These are phyloP conservation scores for Xylariaceae sp. DNA, from an alignment of 2,329 filamentous ascomycete genomes.

Conservation along the genomic window DNA sequence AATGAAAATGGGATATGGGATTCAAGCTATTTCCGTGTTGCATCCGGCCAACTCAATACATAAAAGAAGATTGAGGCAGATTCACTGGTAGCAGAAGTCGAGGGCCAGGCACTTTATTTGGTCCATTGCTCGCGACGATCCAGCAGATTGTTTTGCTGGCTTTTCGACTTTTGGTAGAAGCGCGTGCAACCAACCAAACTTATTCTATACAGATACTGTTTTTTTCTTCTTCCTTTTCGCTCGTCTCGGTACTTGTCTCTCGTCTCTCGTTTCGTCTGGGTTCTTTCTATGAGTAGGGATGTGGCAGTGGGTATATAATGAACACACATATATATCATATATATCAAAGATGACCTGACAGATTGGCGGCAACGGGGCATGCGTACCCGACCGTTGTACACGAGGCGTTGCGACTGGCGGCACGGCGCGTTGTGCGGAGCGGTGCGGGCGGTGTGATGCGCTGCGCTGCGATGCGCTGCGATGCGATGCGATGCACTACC, in stretches of 20 bases:
- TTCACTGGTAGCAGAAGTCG: constrained; percentile 15
- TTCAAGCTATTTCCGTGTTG: not conserved
- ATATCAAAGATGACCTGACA: not conserved
- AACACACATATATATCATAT: not conserved
- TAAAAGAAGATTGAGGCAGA: not conserved
- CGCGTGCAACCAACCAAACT: not conserved
- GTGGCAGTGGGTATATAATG: not conserved
- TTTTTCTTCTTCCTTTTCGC: not conserved
- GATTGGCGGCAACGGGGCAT: not conserved
- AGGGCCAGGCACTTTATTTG: constrained; percentile 10
- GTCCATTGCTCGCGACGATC: constrained; percentile 14
- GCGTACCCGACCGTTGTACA: constrained; percentile 11
- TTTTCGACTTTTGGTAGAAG: not conserved
- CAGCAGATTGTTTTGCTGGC: not conserved
- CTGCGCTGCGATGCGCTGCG: constrained; percentile 2
- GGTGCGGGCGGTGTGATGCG: not conserved
- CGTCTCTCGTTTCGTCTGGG: not conserved
- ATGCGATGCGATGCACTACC: not conserved
- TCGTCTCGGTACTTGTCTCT: not conserved
- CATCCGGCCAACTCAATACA: constrained; percentile 5
- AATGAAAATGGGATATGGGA: not conserved
- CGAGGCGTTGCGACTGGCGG: constrained; percentile 6
- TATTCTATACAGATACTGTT: not conserved
- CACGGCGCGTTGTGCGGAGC: constrained; percentile 1
- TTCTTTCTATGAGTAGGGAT: not conserved